A percentile compares a stretch with the other conserved stretches of the same genome.
Evolutionary conservation across 1,284 basidiomycete genomes (phyloP).

Genomic region (Mycena sp.): DNA sequence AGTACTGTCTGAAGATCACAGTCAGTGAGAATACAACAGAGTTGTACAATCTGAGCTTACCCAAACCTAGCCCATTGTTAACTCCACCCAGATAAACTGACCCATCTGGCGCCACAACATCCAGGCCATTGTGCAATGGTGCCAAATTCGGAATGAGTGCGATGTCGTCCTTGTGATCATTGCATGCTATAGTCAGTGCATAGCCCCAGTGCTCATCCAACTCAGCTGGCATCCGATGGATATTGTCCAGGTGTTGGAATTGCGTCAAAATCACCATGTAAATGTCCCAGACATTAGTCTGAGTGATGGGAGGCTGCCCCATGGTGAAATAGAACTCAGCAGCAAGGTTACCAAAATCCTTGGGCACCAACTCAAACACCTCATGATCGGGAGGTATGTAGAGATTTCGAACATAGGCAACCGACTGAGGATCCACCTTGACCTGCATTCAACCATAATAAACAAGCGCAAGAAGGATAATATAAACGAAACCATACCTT

Average conservation of each 20-base stretch:
- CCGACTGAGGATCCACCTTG: background rate
- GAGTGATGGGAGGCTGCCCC: background rate
- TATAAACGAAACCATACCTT: too few species aligned
- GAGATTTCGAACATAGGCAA: background rate
- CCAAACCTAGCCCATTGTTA: conserved; percentile 4
- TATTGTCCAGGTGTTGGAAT: background rate
- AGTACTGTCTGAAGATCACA: background rate
- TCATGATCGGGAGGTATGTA: conserved; percentile 10
- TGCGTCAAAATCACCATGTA: background rate
- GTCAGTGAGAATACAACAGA: too few species aligned
- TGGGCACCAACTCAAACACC: too few species aligned
- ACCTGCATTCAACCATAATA: too few species aligned
- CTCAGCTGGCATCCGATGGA: background rate
- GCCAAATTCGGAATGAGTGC: background rate
- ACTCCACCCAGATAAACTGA: conserved; percentile 9
- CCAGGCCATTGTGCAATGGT: background rate
- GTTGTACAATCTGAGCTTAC: too few species aligned
- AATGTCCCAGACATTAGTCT: conserved; percentile 1
- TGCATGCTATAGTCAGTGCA: background rate
- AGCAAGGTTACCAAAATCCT: conserved; percentile 4
- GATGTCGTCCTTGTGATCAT: background rate
- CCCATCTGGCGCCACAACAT: background rate
- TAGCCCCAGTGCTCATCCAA: conserved; percentile 6
- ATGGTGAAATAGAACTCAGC: conserved; percentile 1
- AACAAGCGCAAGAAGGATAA: too few species aligned